Evolutionary conservation across 129 eudicot genomes (phyloP).

Genomic region (Logfia minima): DNA sequence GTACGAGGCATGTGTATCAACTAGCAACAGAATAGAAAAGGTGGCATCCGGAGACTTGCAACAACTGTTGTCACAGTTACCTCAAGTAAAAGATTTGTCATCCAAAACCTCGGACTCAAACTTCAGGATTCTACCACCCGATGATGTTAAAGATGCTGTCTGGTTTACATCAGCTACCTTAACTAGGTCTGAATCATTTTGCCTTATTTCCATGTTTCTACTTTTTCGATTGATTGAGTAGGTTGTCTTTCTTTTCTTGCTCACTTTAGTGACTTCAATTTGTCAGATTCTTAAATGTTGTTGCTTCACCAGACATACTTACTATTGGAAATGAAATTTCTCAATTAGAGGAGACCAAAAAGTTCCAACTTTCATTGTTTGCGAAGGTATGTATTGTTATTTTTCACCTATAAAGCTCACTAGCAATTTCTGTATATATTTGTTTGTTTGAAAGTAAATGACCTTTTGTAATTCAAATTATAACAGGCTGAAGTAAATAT

Average conservation of each 20-base stretch:
- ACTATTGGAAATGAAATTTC: conserved; percentile 62
- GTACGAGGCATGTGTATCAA: conserved; percentile 59
- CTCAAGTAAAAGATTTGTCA: conserved; percentile 52
- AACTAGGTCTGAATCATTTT: conserved; percentile 55
- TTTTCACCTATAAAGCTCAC: conserved; percentile 16
- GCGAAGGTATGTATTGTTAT: conserved; percentile 28
- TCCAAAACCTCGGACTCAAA: conserved; percentile 56
- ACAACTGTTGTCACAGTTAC: conserved; percentile 60
- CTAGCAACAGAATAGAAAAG: conserved; percentile 51
- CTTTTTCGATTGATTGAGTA: neutral
- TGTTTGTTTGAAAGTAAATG: neutral
- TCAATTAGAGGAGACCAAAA: conserved; percentile 80
- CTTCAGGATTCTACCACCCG: conserved; percentile 58
- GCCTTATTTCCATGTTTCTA: conserved; percentile 20
- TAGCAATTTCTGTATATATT: conserved; percentile 3
- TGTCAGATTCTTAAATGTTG: conserved; percentile 62
- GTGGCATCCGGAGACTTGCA: conserved; percentile 68
- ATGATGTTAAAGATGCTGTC: conserved; percentile 27
- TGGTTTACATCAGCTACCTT: conserved; percentile 83
- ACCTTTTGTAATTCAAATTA: conserved; percentile 24
- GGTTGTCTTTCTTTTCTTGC: conserved; percentile 10
- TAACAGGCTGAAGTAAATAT: conserved; percentile 60
- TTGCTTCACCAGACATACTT: conserved; percentile 52
- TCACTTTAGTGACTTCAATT: conserved; percentile 12
- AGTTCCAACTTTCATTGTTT: conserved; percentile 76